Percentiles rank a stretch among this genome's conserved stretches.
Conservation (phyloP, 495 filamentous ascomycete species). For the Podospora anserina region DNA sequence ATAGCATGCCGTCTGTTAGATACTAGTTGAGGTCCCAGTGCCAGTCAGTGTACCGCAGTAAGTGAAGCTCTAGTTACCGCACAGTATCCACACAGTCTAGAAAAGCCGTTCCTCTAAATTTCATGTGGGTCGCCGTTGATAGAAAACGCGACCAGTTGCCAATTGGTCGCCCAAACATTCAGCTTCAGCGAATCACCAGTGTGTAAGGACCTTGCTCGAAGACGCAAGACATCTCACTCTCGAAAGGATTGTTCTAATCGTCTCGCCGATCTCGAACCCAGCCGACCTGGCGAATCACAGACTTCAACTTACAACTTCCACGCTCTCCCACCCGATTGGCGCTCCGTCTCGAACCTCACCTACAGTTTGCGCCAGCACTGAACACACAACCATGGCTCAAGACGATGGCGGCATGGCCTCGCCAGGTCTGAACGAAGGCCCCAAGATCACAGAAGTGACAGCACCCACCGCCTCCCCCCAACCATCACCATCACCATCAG, state of each 20-base stretch:
- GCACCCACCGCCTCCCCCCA: background rate
- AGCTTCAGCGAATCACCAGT: background rate
- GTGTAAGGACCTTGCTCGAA: background rate
- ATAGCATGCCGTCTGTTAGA: too few species aligned
- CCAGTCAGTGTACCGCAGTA: background rate
- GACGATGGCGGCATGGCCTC: background rate
- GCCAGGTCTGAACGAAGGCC: background rate
- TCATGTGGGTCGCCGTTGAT: background rate
- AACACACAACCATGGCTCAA: background rate
- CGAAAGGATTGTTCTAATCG: background rate
- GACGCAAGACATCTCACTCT: background rate
- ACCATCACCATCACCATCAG: background rate
- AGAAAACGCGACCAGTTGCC: background rate
- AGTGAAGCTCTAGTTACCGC: background rate
- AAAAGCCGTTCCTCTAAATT: background rate
- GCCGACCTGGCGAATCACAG: background rate
- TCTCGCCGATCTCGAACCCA: background rate
- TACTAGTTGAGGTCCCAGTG: too few species aligned
- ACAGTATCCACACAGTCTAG: background rate
- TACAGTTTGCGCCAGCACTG: background rate
- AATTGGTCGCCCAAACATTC: background rate
- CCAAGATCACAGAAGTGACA: background rate
- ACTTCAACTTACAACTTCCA: background rate
- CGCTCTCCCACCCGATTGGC: constrained; percentile 4
- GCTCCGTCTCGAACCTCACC: constrained; percentile 2